These are phyloP conservation scores for Camellia sinensis DNA, from an alignment of 148 eudicot genomes.

Conservation along the genomic window DNA sequence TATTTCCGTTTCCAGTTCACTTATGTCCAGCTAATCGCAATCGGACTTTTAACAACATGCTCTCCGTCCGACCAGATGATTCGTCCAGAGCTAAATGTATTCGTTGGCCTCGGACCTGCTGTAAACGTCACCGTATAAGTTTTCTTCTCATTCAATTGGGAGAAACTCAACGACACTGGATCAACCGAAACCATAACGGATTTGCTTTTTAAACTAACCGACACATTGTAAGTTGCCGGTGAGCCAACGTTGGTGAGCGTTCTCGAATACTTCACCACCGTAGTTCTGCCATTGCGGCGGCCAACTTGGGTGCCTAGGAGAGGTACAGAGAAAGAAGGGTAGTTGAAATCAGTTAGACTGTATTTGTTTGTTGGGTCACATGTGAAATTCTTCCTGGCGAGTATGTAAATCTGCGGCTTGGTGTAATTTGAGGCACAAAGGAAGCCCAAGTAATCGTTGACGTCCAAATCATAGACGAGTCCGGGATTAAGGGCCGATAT, in stretches of 20 bases:
- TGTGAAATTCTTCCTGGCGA: slow-evolving; percentile 39
- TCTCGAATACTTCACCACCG: slow-evolving; percentile 41
- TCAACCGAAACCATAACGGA: slow-evolving; percentile 34
- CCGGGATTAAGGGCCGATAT: too few relatives aligned
- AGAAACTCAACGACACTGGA: too few relatives aligned
- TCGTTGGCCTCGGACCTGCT: too few relatives aligned
- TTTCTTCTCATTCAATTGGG: too few relatives aligned
- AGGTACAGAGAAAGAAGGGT: slow-evolving; percentile 56
- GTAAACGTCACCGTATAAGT: too few relatives aligned
- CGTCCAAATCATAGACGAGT: too few relatives aligned
- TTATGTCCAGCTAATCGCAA: too few relatives aligned
- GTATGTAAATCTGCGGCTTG: slow-evolving; percentile 32
- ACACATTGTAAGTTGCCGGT: slow-evolving; percentile 54
- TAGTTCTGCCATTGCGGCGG: slow-evolving; percentile 8
- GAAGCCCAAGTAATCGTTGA: too few relatives aligned
- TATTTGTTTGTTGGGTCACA: slow-evolving; percentile 40
- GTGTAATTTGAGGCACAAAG: slow-evolving; percentile 56
- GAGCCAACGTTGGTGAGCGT: slow-evolving; percentile 66
- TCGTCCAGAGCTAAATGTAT: too few relatives aligned
- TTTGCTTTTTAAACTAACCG: slow-evolving; percentile 25
- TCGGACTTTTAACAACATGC: too few relatives aligned
- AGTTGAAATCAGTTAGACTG: slow-evolving; percentile 45
- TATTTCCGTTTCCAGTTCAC: too few relatives aligned
- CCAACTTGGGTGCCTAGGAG: slow-evolving; percentile 5
- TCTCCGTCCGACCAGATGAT: too few relatives aligned